Percentiles rank a stretch among this genome's conserved stretches.
Conservation (phyloP, 495 filamentous ascomycete species). For the Saxophila tyrrhenica region DNA sequence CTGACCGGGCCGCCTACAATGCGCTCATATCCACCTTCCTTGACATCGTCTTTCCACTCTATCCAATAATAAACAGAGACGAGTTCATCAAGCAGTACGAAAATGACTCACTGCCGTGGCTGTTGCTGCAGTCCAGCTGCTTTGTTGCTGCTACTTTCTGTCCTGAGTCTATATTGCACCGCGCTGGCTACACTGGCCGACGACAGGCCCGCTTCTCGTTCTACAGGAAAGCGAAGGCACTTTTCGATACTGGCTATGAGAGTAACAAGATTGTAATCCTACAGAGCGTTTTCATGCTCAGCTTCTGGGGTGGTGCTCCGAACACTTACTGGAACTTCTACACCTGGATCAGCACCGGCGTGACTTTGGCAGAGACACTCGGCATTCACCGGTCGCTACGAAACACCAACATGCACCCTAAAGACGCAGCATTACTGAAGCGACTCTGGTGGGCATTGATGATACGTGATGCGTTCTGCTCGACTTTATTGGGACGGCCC, state of each 20-base stretch:
- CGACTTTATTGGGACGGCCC: constrained; percentile 5
- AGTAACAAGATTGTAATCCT: constrained; percentile 7
- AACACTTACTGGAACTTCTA: constrained; percentile 10
- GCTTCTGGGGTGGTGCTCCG: constrained; percentile 2
- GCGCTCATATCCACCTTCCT: constrained; percentile 1
- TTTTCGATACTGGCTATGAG: constrained; percentile 8
- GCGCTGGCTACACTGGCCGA: constrained; percentile 1
- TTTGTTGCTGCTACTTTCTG: constrained; percentile 7
- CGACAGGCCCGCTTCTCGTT: not conserved
- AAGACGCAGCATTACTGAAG: constrained; percentile 3
- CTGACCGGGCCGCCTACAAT: not conserved
- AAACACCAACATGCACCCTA: not conserved
- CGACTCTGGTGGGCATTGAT: constrained; percentile 8
- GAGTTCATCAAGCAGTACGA: constrained; percentile 1
- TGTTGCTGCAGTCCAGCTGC: constrained; percentile 5
- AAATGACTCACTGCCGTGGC: constrained; percentile 4
- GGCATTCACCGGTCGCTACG: constrained; percentile 4
- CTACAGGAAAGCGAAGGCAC: constrained; percentile 7
- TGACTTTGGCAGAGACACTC: constrained; percentile 11
- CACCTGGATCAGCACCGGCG: constrained; percentile 3
- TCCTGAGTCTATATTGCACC: not conserved
- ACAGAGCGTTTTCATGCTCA: constrained; percentile 5
- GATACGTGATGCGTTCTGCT: constrained; percentile 6
- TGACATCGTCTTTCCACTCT: constrained; percentile 4
- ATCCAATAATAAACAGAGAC: constrained; percentile 2